These are phyloP conservation scores for Solanum commersonii DNA, from an alignment of 257 asterid species.

Conservation along the genomic window DNA sequence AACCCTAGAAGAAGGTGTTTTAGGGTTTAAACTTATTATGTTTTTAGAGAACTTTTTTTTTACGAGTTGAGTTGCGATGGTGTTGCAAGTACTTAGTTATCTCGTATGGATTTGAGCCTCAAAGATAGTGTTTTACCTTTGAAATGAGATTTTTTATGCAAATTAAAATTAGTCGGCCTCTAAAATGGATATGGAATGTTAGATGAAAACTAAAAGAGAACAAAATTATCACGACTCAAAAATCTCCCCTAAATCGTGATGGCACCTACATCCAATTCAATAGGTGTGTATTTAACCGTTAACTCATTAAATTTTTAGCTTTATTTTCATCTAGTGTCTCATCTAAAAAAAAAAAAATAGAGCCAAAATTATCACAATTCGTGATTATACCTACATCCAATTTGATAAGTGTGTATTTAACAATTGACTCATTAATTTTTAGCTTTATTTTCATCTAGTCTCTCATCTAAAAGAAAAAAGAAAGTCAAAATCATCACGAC, in stretches of 20 bases:
- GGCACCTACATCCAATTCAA: not conserved
- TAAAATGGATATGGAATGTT: too few relatives aligned
- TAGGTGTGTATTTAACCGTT: too few relatives aligned
- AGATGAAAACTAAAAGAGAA: too few relatives aligned
- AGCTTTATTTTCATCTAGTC: too few relatives aligned
- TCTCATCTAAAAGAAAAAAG: too few relatives aligned
- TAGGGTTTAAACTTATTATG: not conserved
- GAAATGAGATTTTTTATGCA: accelerated
- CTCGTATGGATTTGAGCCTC: not conserved
- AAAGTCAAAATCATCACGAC: too few relatives aligned
- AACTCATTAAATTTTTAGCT: too few relatives aligned
- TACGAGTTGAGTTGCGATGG: not conserved
- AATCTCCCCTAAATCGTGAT: not conserved
- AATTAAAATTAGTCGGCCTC: too few relatives aligned
- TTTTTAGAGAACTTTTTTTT: not conserved
- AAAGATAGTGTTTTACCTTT: too few relatives aligned
- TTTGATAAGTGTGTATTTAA: too few relatives aligned
- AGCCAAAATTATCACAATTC: not conserved
- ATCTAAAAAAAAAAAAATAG: not conserved
- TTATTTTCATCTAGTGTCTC: not conserved
- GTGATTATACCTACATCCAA: not conserved
- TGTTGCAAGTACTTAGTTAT: not conserved
- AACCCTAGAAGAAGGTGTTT: not conserved
- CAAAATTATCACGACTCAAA: not conserved
- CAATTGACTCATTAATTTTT: too few relatives aligned